These are phyloP conservation scores for Epichloe aotearoae DNA, from an alignment of 2,329 filamentous ascomycete genomes.

Conservation along the genomic window DNA sequence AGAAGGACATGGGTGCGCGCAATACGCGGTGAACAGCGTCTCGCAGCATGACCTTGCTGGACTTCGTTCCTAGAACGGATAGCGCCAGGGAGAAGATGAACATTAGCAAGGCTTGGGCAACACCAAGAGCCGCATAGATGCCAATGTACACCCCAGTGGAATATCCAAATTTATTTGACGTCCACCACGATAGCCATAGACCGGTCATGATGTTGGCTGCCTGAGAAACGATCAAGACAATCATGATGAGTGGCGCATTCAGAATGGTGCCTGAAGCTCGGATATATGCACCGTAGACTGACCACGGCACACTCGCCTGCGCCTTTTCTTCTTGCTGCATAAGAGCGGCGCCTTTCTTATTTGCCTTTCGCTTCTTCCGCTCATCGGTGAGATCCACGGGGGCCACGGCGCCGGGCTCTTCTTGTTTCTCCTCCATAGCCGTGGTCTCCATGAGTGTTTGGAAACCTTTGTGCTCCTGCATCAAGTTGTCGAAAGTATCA, in stretches of 20 bases:
- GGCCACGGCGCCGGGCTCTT: conserved; percentile 33
- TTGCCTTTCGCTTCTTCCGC: conserved; percentile 34
- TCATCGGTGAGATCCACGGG: conserved; percentile 16
- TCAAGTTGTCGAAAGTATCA: conserved; percentile 81
- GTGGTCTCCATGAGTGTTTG: conserved; percentile 75
- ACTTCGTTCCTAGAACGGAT: conserved; percentile 65
- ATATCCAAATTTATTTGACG: conserved; percentile 59
- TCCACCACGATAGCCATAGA: conserved; percentile 93
- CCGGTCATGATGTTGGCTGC: conserved; percentile 78
- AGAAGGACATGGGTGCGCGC: conserved; percentile 75
- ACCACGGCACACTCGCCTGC: conserved; percentile 64
- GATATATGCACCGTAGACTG: conserved; percentile 67
- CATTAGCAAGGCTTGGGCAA: conserved; percentile 56
- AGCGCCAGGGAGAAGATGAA: conserved; percentile 74
- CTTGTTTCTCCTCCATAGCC: conserved; percentile 52
- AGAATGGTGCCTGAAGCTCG: conserved; percentile 58
- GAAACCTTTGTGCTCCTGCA: conserved; percentile 66
- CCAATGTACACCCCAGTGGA: conserved; percentile 59
- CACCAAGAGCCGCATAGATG: conserved; percentile 57
- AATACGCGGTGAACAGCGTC: conserved; percentile 65
- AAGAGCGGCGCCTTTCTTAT: conserved; percentile 45
- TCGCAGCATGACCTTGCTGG: conserved; percentile 71
- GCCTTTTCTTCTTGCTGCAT: conserved; percentile 66
- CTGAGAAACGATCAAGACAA: conserved; percentile 59
- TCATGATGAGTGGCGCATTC: conserved; percentile 49